phyloP scores from a whole-genome alignment of 306 rosid genomes.

The Quercus ilex region DNA sequence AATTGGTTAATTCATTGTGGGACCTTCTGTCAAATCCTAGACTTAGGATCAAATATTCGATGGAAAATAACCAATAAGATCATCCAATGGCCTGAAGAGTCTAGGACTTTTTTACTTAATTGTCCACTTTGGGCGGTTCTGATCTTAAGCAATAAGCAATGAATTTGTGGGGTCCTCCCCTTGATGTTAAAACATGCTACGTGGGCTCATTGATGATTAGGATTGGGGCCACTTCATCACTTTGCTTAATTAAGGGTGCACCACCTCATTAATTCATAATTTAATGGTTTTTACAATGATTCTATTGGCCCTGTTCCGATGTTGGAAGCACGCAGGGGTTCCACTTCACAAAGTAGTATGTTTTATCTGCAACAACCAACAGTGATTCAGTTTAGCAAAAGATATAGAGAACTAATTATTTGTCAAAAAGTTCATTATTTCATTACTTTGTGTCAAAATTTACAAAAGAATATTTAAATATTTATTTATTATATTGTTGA shows the following conservation, averaged over 20 bases:
- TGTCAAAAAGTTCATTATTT: too few species aligned
- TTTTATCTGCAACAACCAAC: slow-evolving; percentile 1
- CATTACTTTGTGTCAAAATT: too few species aligned
- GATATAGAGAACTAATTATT: neutral
- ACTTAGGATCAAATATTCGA: too few species aligned
- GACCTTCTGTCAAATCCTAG: neutral
- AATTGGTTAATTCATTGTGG: neutral
- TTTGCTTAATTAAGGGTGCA: too few species aligned
- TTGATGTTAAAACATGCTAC: neutral
- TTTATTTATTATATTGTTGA: too few species aligned
- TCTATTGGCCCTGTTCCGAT: slow-evolving; percentile 7
- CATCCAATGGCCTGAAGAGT: neutral
- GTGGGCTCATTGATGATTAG: slow-evolving; percentile 16
- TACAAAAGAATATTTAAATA: too few species aligned
- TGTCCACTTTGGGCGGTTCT: slow-evolving; percentile 23
- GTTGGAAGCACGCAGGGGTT: slow-evolving; percentile 10
- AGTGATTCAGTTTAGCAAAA: neutral
- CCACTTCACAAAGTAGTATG: slow-evolving; percentile 20
- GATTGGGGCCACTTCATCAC: slow-evolving; percentile 11
- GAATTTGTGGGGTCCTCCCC: slow-evolving; percentile 2
- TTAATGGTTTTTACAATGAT: neutral
- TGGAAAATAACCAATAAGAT: neutral
- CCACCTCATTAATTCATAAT: neutral
- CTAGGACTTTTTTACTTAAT: slow-evolving; percentile 6
- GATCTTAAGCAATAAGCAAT: neutral